Evolutionary conservation across 2,329 filamentous ascomycete species (phyloP).

Genomic region (Apiospora hydei): DNA sequence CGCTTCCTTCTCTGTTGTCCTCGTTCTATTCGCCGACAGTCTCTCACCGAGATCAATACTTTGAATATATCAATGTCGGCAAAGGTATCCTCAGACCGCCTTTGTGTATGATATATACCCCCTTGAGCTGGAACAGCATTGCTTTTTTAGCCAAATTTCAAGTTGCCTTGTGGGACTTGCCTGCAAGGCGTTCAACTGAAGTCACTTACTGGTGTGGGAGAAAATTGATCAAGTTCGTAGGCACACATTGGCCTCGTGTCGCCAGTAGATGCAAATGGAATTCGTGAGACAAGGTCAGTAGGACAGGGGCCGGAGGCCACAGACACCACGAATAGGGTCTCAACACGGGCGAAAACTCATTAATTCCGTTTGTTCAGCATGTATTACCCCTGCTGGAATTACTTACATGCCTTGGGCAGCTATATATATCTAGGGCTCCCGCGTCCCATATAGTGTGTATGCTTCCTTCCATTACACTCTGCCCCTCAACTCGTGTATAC

Average conservation of each 20-base stretch:
- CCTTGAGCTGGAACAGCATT: background rate
- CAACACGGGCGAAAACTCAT: too few relatives aligned
- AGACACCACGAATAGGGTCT: background rate
- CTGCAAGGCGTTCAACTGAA: background rate
- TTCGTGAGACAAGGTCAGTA: background rate
- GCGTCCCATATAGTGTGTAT: background rate
- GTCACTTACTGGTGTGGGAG: background rate
- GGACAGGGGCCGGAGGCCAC: background rate
- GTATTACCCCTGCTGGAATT: background rate
- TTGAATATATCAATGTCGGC: background rate
- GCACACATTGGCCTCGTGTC: background rate
- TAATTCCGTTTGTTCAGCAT: background rate
- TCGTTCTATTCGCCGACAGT: background rate
- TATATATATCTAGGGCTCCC: background rate
- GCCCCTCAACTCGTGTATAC: background rate
- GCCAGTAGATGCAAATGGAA: background rate
- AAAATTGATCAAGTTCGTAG: background rate
- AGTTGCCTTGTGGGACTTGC: background rate
- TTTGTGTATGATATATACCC: background rate
- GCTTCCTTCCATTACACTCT: background rate
- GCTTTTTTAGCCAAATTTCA: background rate
- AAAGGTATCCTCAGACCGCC: background rate
- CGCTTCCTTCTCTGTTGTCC: conserved; percentile 8
- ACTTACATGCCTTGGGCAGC: background rate
- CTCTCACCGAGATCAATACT: background rate